phyloP scores from a whole-genome alignment of 169 alveolate species.

The Plasmodium coatneyi region DNA sequence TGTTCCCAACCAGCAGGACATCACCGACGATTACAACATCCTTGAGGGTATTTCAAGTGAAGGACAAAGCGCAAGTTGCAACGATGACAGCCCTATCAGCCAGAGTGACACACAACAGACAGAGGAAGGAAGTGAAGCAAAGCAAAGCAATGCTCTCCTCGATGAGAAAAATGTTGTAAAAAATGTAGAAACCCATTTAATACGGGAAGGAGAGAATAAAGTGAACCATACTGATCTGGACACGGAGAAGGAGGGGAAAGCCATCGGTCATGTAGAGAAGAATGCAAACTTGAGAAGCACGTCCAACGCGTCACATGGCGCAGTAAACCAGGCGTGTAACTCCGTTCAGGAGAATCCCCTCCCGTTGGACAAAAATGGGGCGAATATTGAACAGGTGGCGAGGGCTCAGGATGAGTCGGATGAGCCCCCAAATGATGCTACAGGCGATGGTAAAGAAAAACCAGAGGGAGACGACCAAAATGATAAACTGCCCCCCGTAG shows the following conservation, averaged over 20 bases:
- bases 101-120: not conserved
- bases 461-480: not conserved
- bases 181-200: not conserved
- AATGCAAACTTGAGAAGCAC: not conserved
- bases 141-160: not conserved
- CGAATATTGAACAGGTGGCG: not conserved
- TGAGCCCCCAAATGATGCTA: not conserved
- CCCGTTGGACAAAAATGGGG: not conserved
- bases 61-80: not conserved
- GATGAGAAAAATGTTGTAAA: not conserved
- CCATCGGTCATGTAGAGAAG: not conserved
- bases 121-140: not conserved
- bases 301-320: not conserved
- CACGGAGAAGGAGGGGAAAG: not conserved
- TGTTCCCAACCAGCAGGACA: not conserved
- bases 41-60: not conserved
- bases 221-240: not conserved
- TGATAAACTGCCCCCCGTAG: not conserved
- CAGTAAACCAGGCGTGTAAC: not conserved
- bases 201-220: slow-evolving; percentile 11
- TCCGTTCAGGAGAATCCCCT: not conserved
- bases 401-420: not conserved
- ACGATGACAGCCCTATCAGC: not conserved
- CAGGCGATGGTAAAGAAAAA: not conserved
- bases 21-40: not conserved